Evolutionary conservation across 768 basidiomycete species (phyloP).

Genomic region (Imleria badia): DNA sequence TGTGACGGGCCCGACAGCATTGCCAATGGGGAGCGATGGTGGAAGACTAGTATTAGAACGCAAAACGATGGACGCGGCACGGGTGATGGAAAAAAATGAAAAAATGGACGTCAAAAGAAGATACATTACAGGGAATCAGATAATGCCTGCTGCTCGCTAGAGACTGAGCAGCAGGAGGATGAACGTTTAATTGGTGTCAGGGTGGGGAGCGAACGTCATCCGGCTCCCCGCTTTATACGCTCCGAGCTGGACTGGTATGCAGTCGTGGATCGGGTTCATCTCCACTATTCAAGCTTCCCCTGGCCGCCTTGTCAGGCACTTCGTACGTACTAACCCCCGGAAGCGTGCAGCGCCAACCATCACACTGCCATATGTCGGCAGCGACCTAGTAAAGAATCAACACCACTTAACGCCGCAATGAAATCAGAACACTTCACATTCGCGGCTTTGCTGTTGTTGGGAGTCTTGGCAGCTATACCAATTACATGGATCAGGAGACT

Average conservation of each 20-base stretch:
- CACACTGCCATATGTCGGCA: background rate
- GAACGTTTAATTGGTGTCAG: background rate
- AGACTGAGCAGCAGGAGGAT: background rate
- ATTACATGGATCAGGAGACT: no score
- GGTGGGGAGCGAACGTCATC: background rate
- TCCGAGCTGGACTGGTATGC: no score
- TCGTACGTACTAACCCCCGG: no score
- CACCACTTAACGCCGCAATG: background rate
- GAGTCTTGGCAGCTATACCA: no score
- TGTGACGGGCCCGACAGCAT: conserved; percentile 16
- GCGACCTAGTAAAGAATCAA: background rate
- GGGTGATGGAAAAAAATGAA: conserved; percentile 1
- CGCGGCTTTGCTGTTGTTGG: background rate
- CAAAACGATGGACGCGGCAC: conserved; percentile 21
- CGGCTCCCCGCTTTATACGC: background rate
- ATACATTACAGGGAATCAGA: conserved; percentile 11
- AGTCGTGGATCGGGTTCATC: no score
- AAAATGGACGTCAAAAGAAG: conserved; percentile 1
- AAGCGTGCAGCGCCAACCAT: no score
- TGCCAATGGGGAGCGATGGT: background rate
- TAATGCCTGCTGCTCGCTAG: background rate
- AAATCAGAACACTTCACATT: background rate
- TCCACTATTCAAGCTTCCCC: background rate
- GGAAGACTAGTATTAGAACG: conserved; percentile 7
- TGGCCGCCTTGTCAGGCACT: background rate